A percentile compares a stretch with the other conserved stretches of the same genome.
Conservation (phyloP, 208 protist species). For the Herpetomonas samuelpessoai region DNA sequence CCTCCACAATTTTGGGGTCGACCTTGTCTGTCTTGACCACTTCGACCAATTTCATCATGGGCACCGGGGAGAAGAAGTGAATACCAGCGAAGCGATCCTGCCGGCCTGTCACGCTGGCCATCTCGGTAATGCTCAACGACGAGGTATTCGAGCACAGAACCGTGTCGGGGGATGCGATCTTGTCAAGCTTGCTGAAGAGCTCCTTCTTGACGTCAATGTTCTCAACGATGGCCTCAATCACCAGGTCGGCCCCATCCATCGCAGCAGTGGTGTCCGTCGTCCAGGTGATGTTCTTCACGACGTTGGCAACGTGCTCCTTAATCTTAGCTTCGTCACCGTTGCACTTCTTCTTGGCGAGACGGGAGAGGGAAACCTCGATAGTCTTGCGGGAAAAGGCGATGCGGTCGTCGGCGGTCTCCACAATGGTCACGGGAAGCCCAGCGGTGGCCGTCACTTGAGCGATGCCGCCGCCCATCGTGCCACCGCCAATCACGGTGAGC, state of each 20-base stretch:
- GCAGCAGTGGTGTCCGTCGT: conserved; percentile 45
- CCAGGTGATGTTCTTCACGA: conserved; percentile 27
- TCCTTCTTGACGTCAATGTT: conserved; percentile 61
- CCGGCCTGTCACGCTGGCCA: conserved; percentile 49
- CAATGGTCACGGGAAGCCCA: conserved; percentile 22
- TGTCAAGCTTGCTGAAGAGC: conserved; percentile 49
- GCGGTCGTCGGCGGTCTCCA: conserved; percentile 25
- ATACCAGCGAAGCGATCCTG: conserved; percentile 71
- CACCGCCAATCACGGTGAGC: conserved; percentile 35
- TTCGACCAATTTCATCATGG: conserved; percentile 91
- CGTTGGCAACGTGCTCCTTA: conserved; percentile 23
- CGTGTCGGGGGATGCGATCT: conserved; percentile 40
- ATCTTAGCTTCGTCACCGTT: conserved; percentile 24
- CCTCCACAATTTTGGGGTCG: conserved; percentile 35
- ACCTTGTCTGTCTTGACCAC: conserved; percentile 68
- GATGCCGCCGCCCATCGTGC: conserved; percentile 67
- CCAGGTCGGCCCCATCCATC: conserved; percentile 33
- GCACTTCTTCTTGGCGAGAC: conserved; percentile 52
- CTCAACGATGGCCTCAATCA: conserved; percentile 71
- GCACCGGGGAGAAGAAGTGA: conserved; percentile 92
- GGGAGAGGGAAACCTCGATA: conserved; percentile 34
- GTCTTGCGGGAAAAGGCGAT: conserved; percentile 39
- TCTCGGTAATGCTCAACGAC: conserved; percentile 66
- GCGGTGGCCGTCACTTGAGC: conserved; percentile 35
- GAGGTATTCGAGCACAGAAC: conserved; percentile 90